Base-by-base conservation (phyloP, 345 rosid genomes). In the Salix purpurea region DNA sequence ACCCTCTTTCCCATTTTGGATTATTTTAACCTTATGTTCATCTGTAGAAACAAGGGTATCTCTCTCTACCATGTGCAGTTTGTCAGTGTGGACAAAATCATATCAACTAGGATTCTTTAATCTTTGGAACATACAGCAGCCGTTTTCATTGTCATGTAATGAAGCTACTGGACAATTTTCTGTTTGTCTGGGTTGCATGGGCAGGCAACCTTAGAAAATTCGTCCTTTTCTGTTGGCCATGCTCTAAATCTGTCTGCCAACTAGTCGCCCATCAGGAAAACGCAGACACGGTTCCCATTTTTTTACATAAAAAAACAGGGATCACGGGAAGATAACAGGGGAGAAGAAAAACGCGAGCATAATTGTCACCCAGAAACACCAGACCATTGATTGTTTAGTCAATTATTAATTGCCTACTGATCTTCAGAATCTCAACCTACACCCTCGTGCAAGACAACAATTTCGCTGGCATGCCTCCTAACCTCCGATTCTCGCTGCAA, bases 391-490 rank as follows among this genome's bases (percentile, higher is more conserved):
- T 37, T 72, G 36, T 40, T 58, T 37, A 74, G 23, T 16, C 21
- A 19, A 67, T 24, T 21, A 65, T 34, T 74, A 3, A 44, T 74
- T 26, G 65, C 7, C 21, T 76, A 13, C 37, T 75, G 46, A 36
- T 40, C 5, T 11, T 16, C 32, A 60, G 62, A 21, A 18, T 12
- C 21, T 32, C 39, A 6, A 60, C 28, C 15, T 26, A 64, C 18
- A 39, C 18, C 18, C 48, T 48, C 15, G 26, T 68, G 52, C 28
- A n/a, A 42, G 58, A 75, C 69, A 78, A 44, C 18, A 65, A 65
- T 52, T 37, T 58, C 15, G 77, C 79, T 74, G 81, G 81, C 81
- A 42, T 82, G 84, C 61, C 76, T 52, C 81, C 69, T n/a, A 77
- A 54, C 81, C 56, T 13, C 52, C 48, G 39, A n/a, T 56, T 52